Base-by-base conservation (phyloP, 192 early-diverging fungal genomes). In the Geranomyces michiganensis region DNA sequence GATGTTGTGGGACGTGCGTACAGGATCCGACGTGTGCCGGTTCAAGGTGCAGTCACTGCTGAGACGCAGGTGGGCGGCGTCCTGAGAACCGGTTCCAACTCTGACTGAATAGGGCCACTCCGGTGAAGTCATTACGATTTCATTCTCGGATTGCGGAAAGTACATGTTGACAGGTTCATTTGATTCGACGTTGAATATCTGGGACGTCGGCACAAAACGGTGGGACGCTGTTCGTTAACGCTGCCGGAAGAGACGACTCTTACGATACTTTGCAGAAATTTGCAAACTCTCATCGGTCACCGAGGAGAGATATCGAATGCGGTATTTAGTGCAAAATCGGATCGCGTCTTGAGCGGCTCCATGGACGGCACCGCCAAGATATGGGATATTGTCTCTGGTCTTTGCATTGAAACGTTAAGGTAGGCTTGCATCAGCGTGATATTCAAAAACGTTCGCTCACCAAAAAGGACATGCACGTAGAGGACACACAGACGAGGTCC, bases 281-380 rank as follows among this genome's bases (percentile, higher is more conserved):
- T 82, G 66, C 78, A 83, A 59, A 85, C 75, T n/a, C 68, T 82
- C 41, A 85, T 85, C 64, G 84, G 84, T 19, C 84, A 85, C 67
- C 77, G 82, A 3, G 63, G 56, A 33, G 84, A 85, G 61, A 72
- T 85, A 3, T 81, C 82, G 5, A 61, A 44, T 22, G 74, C 73
- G 10, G 45, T 59, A 19, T 85, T 85, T 68, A 76, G 71, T 53
- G 71, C 45, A 32, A 1, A 17, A n/a, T 63, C 65, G 1, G 58
- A 24, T 14, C 51, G 63, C 27, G 36, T 85, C 15, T 43, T 85
- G 43, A 83, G 66, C 41, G 78, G 80, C 4, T 82, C 80, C 0
- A 76, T 80, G 72, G 84, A 85, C 56, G 82, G 76, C 1, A 76
- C 82, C 2, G 82, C 76, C 27, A 79, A 74, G 61, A 59, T 85